Conservation (phyloP, 495 filamentous ascomycete species). For the Penicillium parvum region DNA sequence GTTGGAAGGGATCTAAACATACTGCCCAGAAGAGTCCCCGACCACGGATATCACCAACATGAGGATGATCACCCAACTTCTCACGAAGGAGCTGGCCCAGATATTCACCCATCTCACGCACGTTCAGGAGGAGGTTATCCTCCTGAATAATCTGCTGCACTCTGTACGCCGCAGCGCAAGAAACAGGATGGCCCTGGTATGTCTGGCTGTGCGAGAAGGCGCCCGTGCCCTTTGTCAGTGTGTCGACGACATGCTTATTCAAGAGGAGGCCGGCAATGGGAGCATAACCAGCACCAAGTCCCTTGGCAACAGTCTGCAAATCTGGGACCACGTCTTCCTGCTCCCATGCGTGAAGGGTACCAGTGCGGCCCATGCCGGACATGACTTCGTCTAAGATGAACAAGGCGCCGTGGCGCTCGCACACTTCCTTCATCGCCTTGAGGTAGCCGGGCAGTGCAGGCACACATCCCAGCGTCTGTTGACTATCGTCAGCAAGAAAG, state of each 20-base stretch:
- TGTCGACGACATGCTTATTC: slow-evolving; percentile 45
- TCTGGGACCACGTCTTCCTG: slow-evolving; percentile 55
- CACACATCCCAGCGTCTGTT: slow-evolving; percentile 51
- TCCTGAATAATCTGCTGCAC: slow-evolving; percentile 44
- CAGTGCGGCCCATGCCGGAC: slow-evolving; percentile 64
- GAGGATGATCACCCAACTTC: slow-evolving; percentile 29
- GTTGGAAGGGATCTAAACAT: slow-evolving; percentile 9
- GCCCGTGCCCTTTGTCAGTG: slow-evolving; percentile 45
- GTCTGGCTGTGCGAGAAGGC: slow-evolving; percentile 50
- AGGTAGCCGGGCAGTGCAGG: slow-evolving; percentile 56
- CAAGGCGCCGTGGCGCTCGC: slow-evolving; percentile 56
- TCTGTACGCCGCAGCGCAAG: slow-evolving; percentile 44
- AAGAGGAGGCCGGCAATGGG: slow-evolving; percentile 55
- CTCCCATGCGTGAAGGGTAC: slow-evolving; percentile 61
- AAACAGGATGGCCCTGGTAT: slow-evolving; percentile 49
- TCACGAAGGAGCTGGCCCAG: slow-evolving; percentile 36
- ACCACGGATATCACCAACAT: slow-evolving; percentile 53
- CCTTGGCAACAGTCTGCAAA: slow-evolving; percentile 59
- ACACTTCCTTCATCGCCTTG: slow-evolving; percentile 51
- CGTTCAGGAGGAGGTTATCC: slow-evolving; percentile 43
- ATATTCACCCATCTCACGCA: slow-evolving; percentile 39
- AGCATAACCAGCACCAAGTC: slow-evolving; percentile 55
- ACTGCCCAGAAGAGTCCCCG: slow-evolving; percentile 51
- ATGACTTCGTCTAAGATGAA: slow-evolving; percentile 69
- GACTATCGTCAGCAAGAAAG: not conserved